Evolutionary conservation across 1,284 basidiomycete genomes (phyloP).

Genomic region (Anthracocystis setariae): DNA sequence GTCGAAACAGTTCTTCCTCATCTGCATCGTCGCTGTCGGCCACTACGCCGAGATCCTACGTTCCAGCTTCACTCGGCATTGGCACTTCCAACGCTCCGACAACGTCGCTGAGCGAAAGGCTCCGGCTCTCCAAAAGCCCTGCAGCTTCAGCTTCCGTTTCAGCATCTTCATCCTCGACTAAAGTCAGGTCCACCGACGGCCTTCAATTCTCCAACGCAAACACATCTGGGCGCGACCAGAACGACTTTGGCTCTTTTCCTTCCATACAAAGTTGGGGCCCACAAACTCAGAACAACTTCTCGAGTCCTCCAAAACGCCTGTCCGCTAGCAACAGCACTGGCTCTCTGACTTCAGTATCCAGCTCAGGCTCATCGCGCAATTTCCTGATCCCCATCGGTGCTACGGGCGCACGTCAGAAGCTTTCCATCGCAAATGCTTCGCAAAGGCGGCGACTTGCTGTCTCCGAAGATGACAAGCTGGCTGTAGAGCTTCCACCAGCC

Average conservation of each 20-base stretch:
- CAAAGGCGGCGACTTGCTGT: constrained; percentile 42
- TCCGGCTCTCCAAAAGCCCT: constrained; percentile 15
- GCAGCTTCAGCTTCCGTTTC: no score
- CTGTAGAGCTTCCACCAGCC: neutral
- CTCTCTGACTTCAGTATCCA: constrained; percentile 15
- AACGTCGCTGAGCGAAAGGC: constrained; percentile 29
- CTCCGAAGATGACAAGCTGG: constrained; percentile 34
- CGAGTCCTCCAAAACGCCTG: constrained; percentile 8
- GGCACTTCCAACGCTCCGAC: constrained; percentile 8
- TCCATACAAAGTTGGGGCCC: constrained; percentile 24
- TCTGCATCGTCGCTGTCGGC: neutral
- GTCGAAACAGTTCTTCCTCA: neutral
- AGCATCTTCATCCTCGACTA: constrained; percentile 13
- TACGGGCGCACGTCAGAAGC: constrained; percentile 60
- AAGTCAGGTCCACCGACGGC: constrained; percentile 16
- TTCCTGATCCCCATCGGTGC: constrained; percentile 61
- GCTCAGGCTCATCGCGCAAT: constrained; percentile 40
- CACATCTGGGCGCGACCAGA: neutral
- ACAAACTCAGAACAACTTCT: neutral
- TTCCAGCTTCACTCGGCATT: constrained; percentile 42
- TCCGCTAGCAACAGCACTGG: constrained; percentile 19
- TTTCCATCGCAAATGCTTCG: constrained; percentile 54
- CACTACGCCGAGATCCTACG: constrained; percentile 7
- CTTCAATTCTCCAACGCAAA: constrained; percentile 21
- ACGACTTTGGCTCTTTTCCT: constrained; percentile 11